Evolutionary conservation across 2,329 filamentous ascomycete genomes (phyloP), one percentile per base, ranked within the genome.

Genomic region (Trichophaea hybrida): DNA sequence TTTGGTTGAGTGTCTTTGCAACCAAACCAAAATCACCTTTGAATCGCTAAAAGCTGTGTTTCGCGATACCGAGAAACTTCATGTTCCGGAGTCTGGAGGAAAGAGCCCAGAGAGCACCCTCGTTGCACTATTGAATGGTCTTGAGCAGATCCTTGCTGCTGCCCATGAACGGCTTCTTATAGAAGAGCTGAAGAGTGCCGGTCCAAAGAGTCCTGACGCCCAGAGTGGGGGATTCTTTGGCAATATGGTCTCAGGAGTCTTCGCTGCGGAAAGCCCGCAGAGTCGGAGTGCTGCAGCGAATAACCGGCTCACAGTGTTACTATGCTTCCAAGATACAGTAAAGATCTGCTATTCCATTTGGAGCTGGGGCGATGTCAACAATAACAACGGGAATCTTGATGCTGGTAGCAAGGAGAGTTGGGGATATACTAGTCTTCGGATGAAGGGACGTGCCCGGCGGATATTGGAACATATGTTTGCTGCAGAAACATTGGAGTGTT

Each of bases 251-350:
- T 93, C 89, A 0, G 88, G 88, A 1, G 87, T 95, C 0, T 95
- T 95, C 70, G 80, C 88, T 40, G 81, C 85, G 0, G 89, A 96
- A 61, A 77, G 80, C 0, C 82, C 80, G 1, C 86, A 90, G 62
- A 79, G 82, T n/a, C 83, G 89, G 53, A 88, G 84, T 61, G 82
- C 84, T 6, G 89, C 87, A n/a, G 89, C 90, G 6, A 98, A 97
- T 69, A 91, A 93, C 68, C 82, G 91, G 50, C 77, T 98, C 24
- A 97, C 93, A 0, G 91, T 98, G 17, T 78, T 96, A 48, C 77
- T 98, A n/a, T 94, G 90, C 8, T 95, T 98, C 70, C 91, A 97
- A 71, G 94, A 98, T 71, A 88, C 90, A 1, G 88, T 97, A 60
- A 82, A 88, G 31, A 86, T 94, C 54, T 95, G 90, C 72, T 94